A percentile compares a stretch with the other conserved stretches of the same genome.
These are phyloP conservation scores for Cercospora janseana DNA, from an alignment of 2,329 filamentous ascomycete genomes.

Conservation along the genomic window DNA sequence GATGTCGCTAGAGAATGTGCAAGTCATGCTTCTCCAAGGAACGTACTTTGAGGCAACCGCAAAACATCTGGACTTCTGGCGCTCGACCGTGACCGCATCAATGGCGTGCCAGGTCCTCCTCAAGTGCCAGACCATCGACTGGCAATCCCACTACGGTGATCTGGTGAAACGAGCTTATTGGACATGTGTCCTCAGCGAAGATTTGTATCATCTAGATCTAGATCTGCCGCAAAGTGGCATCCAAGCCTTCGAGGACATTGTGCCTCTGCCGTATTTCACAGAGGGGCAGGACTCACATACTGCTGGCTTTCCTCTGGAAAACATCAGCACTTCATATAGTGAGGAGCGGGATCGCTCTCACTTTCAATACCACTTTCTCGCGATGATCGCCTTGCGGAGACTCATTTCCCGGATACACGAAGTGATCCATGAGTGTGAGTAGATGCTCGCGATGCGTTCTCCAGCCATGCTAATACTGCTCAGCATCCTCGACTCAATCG, in stretches of 20 bases:
- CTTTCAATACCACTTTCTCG: constrained; percentile 59
- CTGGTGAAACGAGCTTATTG: constrained; percentile 57
- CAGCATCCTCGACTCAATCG: constrained; percentile 29
- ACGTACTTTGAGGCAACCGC: constrained; percentile 32
- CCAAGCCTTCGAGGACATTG: constrained; percentile 52
- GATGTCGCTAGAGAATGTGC: constrained; percentile 58
- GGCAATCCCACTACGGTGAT: constrained; percentile 50
- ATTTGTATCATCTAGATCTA: constrained; percentile 58
- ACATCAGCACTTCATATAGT: constrained; percentile 34
- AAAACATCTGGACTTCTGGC: constrained; percentile 57
- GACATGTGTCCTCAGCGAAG: constrained; percentile 54
- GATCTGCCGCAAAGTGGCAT: constrained; percentile 58
- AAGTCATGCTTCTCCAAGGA: constrained; percentile 57
- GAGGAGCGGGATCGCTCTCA: constrained; percentile 46
- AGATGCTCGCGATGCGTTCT: background rate
- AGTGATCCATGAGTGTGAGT: constrained; percentile 54
- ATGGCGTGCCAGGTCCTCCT: constrained; percentile 58
- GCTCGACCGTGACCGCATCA: constrained; percentile 56
- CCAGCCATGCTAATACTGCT: constrained; percentile 12
- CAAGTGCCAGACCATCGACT: constrained; percentile 48
- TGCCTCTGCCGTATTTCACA: constrained; percentile 56
- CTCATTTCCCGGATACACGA: constrained; percentile 55
- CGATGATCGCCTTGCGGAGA: constrained; percentile 57
- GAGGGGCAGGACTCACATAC: constrained; percentile 42
- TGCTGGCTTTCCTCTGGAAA: constrained; percentile 26